phyloP scores from a whole-genome alignment of 2,329 filamentous ascomycete species.

The Neodidymelliopsis sp. region DNA sequence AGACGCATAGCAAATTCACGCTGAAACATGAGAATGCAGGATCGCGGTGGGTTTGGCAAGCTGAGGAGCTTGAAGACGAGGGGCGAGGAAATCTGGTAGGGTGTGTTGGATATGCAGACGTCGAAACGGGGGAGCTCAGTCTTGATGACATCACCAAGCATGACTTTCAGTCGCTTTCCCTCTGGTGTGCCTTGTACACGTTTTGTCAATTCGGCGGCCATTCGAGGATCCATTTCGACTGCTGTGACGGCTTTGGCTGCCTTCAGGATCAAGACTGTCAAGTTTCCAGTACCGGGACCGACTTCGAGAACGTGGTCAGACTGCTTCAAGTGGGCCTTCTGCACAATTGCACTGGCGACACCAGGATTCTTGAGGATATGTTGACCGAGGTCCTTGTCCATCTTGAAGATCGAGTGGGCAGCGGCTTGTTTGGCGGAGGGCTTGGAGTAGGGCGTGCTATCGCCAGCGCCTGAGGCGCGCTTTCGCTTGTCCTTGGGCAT shows the following conservation, averaged over 20 bases:
- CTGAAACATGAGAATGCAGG: constrained; percentile 94
- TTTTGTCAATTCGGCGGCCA: constrained; percentile 94
- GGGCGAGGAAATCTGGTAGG: constrained; percentile 84
- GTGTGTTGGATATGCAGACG: constrained; percentile 80
- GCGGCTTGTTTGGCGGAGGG: constrained; percentile 57
- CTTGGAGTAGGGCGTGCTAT: constrained; percentile 55
- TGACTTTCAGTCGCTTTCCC: constrained; percentile 78
- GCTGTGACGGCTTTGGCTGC: constrained; percentile 84
- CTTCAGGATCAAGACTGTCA: constrained; percentile 89
- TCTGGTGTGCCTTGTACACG: constrained; percentile 89
- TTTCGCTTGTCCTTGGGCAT: constrained; percentile 58
- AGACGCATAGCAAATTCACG: constrained; percentile 91
- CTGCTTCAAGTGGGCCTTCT: constrained; percentile 89
- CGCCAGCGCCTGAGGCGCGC: constrained; percentile 39
- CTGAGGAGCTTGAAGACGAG: constrained; percentile 90
- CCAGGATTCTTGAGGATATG: constrained; percentile 94
- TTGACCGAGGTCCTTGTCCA: constrained; percentile 89
- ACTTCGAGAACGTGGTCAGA: constrained; percentile 89
- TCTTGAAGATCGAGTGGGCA: constrained; percentile 91
- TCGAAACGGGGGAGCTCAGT: constrained; percentile 79
- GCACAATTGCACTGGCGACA: constrained; percentile 80
- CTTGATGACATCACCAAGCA: constrained; percentile 94
- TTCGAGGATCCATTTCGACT: constrained; percentile 92
- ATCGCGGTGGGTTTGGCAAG: constrained; percentile 79
- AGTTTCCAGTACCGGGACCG: constrained; percentile 86